Percentiles rank a stretch among this genome's conserved stretches.
Conservation (phyloP, 345 rosid genomes). For the Corchorus olitorius region DNA sequence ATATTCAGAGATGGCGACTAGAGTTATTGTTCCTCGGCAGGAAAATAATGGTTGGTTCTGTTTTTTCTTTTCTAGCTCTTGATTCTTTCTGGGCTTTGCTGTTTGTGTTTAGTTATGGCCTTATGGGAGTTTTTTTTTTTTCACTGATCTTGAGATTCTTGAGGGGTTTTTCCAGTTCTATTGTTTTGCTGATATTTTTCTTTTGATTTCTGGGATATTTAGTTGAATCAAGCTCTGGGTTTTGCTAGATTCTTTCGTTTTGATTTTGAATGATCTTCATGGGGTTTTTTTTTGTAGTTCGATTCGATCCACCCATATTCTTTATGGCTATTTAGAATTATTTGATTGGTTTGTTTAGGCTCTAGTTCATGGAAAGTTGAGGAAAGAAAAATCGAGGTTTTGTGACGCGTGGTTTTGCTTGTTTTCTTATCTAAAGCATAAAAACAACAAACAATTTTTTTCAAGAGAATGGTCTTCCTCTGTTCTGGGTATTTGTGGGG, state of each 20-base stretch:
- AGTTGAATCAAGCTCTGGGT: neutral
- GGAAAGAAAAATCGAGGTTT: neutral
- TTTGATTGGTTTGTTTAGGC: neutral
- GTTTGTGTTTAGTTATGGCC: neutral
- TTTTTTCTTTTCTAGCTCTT: neutral
- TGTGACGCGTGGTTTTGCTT: no score
- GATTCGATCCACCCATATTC: neutral
- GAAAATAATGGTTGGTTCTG: conserved; percentile 38
- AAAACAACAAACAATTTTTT: no score
- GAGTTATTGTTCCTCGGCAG: conserved; percentile 37
- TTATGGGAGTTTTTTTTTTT: neutral
- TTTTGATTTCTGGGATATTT: neutral
- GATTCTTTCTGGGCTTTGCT: conserved; percentile 6
- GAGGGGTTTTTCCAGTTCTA: neutral
- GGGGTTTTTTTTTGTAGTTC: neutral
- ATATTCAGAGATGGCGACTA: conserved; percentile 48
- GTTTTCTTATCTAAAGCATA: no score
- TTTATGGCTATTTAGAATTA: neutral
- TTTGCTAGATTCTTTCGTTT: neutral
- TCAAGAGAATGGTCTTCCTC: no score
- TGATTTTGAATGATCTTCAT: neutral
- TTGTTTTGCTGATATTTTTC: neutral
- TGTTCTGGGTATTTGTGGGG: no score
- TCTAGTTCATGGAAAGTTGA: neutral
- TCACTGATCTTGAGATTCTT: neutral